Conservation (phyloP, 306 rosid genomes). For the Begonia masoniana region DNA sequence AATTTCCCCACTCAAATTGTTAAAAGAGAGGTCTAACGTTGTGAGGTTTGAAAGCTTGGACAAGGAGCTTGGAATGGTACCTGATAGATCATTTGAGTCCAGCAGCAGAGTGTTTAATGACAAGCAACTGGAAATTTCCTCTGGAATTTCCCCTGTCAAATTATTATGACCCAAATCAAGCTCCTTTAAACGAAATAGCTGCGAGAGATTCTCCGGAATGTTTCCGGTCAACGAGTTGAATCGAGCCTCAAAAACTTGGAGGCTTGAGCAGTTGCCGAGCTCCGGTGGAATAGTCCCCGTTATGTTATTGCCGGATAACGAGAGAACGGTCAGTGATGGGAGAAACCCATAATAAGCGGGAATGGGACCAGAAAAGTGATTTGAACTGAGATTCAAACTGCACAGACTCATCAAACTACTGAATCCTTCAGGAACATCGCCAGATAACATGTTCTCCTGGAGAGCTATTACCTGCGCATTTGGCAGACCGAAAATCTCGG, state of each 20-base stretch:
- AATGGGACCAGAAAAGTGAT: slow-evolving; percentile 57
- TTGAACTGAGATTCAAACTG: slow-evolving; percentile 61
- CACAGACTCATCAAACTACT: slow-evolving; percentile 75
- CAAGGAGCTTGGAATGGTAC: slow-evolving; percentile 54
- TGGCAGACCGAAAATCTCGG: slow-evolving; percentile 77
- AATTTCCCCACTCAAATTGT: slow-evolving; percentile 68
- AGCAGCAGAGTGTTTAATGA: slow-evolving; percentile 34
- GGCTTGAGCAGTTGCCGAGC: slow-evolving; percentile 62
- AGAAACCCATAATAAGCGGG: slow-evolving; percentile 81
- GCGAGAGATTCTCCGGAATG: slow-evolving; percentile 56
- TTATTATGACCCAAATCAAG: slow-evolving; percentile 69
- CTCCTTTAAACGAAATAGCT: slow-evolving; percentile 34
- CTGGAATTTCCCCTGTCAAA: slow-evolving; percentile 59
- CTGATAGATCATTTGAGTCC: slow-evolving; percentile 54
- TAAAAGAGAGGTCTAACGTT: slow-evolving; percentile 58
- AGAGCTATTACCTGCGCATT: slow-evolving; percentile 64
- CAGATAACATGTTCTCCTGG: slow-evolving; percentile 61
- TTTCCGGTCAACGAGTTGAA: slow-evolving; percentile 41
- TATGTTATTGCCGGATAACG: slow-evolving; percentile 59
- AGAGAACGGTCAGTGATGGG: slow-evolving; percentile 47
- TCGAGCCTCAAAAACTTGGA: slow-evolving; percentile 49
- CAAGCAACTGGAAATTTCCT: slow-evolving; percentile 52
- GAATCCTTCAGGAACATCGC: slow-evolving; percentile 82
- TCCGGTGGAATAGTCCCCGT: slow-evolving; percentile 51
- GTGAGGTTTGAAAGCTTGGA: slow-evolving; percentile 39